A percentile compares a stretch with the other conserved stretches of the same genome.
These are phyloP conservation scores for Platanus orientalis DNA, from an alignment of 164 flowering plant genomes.

Conservation along the genomic window DNA sequence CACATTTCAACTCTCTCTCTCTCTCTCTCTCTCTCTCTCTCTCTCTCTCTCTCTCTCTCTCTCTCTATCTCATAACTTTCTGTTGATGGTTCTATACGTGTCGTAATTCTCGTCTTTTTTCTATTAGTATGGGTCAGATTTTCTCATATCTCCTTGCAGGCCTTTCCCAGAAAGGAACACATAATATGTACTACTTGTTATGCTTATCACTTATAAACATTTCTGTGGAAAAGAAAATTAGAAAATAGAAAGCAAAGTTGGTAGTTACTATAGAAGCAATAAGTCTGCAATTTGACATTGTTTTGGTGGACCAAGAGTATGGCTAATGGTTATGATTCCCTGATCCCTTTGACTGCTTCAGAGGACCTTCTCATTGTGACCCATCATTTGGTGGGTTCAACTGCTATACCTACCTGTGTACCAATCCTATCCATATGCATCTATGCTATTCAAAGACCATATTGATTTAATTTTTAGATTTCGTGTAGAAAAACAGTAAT, in stretches of 20 bases:
- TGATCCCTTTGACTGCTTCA: not conserved
- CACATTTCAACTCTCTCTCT: too few species aligned
- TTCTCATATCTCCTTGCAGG: conserved; percentile 22
- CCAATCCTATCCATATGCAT: not conserved
- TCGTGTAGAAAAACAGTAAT: too few species aligned
- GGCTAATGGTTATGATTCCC: not conserved
- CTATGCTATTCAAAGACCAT: not conserved
- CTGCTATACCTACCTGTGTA: too few species aligned
- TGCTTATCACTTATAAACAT: not conserved
- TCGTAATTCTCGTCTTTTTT: not conserved
- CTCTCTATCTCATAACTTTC: not conserved
- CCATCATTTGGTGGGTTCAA: too few species aligned
- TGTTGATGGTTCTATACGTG: not conserved
- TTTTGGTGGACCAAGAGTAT: too few species aligned
- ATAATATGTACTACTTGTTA: conserved; percentile 8
- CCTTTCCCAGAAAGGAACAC: conserved; percentile 19
- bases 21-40: conserved; percentile 7
- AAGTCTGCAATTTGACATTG: too few species aligned
- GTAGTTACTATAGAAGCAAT: not conserved
- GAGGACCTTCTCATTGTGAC: too few species aligned
- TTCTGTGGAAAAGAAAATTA: not conserved
- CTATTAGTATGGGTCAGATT: not conserved
- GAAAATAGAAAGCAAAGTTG: not conserved
- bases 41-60: too few species aligned
- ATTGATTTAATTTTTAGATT: too few species aligned